phyloP scores from a whole-genome alignment of 2,329 filamentous ascomycete genomes.

The Cladosporium sphaerospermum region DNA sequence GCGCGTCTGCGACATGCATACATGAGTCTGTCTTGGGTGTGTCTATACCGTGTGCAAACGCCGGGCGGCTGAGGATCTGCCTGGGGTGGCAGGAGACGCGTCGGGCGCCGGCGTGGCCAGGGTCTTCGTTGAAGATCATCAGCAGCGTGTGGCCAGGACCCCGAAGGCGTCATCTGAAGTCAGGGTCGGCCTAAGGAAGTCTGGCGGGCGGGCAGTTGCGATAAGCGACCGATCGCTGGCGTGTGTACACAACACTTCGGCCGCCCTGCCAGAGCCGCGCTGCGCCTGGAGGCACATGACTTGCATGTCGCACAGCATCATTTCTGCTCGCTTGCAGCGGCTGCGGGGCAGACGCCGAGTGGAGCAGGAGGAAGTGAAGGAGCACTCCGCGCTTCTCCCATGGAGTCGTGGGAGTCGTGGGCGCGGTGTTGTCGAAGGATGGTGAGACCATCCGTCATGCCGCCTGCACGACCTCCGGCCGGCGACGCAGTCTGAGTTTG shows the following conservation, averaged over 20 bases:
- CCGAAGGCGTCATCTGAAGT: slow-evolving; percentile 4
- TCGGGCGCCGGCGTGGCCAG: too few species aligned
- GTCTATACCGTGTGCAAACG: neutral
- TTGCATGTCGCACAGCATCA: slow-evolving; percentile 4
- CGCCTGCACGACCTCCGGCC: neutral
- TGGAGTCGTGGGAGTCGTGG: too few species aligned
- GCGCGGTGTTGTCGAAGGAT: slow-evolving; percentile 1
- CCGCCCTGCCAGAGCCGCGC: neutral
- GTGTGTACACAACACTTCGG: too few species aligned
- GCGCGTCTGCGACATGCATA: neutral
- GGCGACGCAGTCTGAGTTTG: neutral
- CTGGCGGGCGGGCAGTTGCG: too few species aligned
- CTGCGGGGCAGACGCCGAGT: neutral
- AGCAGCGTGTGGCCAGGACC: slow-evolving; percentile 2
- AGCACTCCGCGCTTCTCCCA: too few species aligned
- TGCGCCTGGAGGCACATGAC: neutral
- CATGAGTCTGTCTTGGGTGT: too few species aligned
- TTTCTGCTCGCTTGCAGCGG: slow-evolving; percentile 11
- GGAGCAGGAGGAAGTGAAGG: neutral
- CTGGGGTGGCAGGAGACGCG: neutral
- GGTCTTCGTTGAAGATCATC: neutral
- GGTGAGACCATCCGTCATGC: slow-evolving; percentile 7
- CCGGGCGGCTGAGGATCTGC: slow-evolving; percentile 4
- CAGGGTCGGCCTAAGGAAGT: too few species aligned
- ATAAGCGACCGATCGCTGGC: too few species aligned